These are phyloP conservation scores for Chaetomium strumarium DNA, from an alignment of 2,329 filamentous ascomycete genomes.

Conservation along the genomic window DNA sequence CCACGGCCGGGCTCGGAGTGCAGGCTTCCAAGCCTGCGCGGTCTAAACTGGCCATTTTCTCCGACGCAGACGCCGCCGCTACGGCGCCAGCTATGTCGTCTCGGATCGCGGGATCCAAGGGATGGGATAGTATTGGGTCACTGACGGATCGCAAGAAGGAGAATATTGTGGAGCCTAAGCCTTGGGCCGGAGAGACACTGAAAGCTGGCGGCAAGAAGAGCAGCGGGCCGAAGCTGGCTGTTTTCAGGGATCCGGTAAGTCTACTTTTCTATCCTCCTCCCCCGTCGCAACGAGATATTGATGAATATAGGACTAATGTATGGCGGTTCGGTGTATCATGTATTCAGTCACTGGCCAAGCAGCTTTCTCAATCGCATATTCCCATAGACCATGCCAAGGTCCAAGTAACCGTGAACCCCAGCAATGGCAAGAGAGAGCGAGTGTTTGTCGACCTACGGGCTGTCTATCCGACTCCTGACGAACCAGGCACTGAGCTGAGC, in stretches of 20 bases:
- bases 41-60: constrained; percentile 86
- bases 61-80: constrained; percentile 60
- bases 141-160: constrained; percentile 89
- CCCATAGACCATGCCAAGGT: constrained; percentile 64
- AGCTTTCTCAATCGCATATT: constrained; percentile 57
- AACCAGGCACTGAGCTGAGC: constrained; percentile 69
- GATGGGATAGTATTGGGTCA: constrained; percentile 90
- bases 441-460: constrained; percentile 82
- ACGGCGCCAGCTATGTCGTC: constrained; percentile 50
- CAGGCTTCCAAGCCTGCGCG: constrained; percentile 56
- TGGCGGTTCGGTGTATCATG: constrained; percentile 32
- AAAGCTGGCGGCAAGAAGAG: constrained; percentile 80
- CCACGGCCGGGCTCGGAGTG: constrained; percentile 41
- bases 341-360: constrained; percentile 52
- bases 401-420: constrained; percentile 76
- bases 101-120: constrained; percentile 53
- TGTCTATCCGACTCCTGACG: constrained; percentile 72
- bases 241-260: constrained; percentile 97
- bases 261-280: constrained; percentile 26
- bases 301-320: constrained; percentile 94
- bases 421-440: constrained; percentile 75
- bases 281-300: constrained; percentile 60
- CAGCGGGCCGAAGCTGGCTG: constrained; percentile 71
- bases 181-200: constrained; percentile 88
- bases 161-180: constrained; percentile 77